phyloP scores from a whole-genome alignment of 2,329 filamentous ascomycete species.

The Nothophaeocryptopus gaeumannii region DNA sequence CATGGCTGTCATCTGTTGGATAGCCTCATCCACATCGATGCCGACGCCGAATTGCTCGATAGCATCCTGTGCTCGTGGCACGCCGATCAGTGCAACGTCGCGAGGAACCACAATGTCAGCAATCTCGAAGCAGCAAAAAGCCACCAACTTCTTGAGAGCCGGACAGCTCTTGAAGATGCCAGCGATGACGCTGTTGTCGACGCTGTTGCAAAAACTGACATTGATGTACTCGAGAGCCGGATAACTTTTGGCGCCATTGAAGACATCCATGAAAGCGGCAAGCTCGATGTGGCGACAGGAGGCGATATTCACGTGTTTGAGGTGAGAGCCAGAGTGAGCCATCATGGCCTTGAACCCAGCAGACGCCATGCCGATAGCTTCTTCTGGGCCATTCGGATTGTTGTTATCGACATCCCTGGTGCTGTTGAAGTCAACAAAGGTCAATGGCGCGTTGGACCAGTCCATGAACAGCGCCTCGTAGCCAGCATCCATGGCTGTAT shows the following conservation, averaged over 20 bases:
- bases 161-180: constrained; percentile 50
- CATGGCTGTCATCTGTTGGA: constrained; percentile 32
- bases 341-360: constrained; percentile 77
- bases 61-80: constrained; percentile 56
- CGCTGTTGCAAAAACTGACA: constrained; percentile 55
- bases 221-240: constrained; percentile 67
- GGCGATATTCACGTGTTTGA: constrained; percentile 72
- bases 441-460: constrained; percentile 72
- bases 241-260: constrained; percentile 62
- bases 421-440: constrained; percentile 70
- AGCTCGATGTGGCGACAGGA: constrained; percentile 78
- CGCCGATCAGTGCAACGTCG: constrained; percentile 59
- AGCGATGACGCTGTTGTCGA: constrained; percentile 54
- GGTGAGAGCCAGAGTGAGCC: constrained; percentile 68
- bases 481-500: constrained; percentile 69
- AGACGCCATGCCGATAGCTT: constrained; percentile 68
- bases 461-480: constrained; percentile 69
- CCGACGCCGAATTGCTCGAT: constrained; percentile 51
- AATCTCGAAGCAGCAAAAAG: constrained; percentile 63
- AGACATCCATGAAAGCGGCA: constrained; percentile 70
- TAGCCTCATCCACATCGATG: constrained; percentile 36
- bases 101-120: constrained; percentile 55
- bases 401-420: constrained; percentile 73
- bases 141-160: constrained; percentile 53
- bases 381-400: constrained; percentile 61